Evolutionary conservation across 2,329 filamentous ascomycete genomes (phyloP).

Genomic region (Aspergillus floridensis): DNA sequence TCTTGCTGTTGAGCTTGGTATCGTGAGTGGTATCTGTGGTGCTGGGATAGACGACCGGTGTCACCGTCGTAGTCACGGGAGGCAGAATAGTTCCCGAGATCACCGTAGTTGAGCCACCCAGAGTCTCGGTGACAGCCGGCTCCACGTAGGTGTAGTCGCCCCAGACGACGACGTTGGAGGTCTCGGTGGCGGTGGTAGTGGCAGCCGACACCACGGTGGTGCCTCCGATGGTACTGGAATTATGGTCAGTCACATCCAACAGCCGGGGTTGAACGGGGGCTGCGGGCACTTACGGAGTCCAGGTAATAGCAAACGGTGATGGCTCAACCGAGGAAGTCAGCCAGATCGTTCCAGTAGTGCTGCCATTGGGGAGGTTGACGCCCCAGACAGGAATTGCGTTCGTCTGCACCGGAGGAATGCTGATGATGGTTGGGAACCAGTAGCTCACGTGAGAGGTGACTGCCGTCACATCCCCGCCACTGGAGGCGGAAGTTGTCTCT

Average conservation of each 20-base stretch:
- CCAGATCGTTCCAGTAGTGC: not conserved
- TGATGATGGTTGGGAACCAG: not conserved
- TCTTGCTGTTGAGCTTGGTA: not conserved
- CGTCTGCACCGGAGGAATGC: not conserved
- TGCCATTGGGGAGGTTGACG: not conserved
- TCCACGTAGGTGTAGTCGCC: not conserved
- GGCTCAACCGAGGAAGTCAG: not conserved
- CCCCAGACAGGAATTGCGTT: not conserved
- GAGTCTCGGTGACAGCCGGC: not conserved
- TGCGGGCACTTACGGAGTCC: not conserved
- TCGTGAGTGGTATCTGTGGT: not conserved
- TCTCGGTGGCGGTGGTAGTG: no score
- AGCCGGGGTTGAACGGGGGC: not conserved
- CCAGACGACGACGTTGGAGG: not conserved
- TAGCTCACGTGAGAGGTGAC: not conserved
- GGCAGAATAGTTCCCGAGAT: not conserved
- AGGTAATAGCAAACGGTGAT: not conserved
- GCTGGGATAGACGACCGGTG: not conserved
- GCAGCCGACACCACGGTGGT: not conserved
- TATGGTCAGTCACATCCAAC: not conserved
- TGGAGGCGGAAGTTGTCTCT: not conserved
- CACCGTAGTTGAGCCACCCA: not conserved
- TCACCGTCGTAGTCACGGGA: not conserved
- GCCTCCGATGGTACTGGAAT: not conserved
- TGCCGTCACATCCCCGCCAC: not conserved